phyloP scores from a whole-genome alignment of 2,329 filamentous ascomycete species.

The Sporothrix phasma region DNA sequence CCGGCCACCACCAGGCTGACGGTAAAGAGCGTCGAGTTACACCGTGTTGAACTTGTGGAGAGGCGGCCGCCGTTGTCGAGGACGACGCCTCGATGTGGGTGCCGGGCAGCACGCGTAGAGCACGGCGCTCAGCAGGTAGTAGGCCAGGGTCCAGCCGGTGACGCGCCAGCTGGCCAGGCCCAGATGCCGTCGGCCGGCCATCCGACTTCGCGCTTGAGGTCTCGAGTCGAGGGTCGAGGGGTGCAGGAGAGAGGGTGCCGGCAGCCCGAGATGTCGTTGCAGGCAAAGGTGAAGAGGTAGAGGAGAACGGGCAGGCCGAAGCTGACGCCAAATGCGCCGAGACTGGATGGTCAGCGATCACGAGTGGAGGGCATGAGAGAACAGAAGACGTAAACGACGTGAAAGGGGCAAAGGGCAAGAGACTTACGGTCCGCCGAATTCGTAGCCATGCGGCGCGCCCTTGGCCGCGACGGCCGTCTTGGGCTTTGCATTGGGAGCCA shows the following conservation, averaged over 20 bases:
- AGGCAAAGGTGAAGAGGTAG: conserved; percentile 72
- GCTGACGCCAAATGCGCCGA: conserved; percentile 67
- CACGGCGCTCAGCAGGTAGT: conserved; percentile 66
- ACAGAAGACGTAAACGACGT: too few relatives aligned
- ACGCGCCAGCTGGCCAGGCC: conserved; percentile 59
- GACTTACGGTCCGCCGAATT: conserved; percentile 43
- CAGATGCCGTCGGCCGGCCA: conserved; percentile 65
- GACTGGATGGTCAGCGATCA: conserved; percentile 34
- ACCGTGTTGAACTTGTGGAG: conserved; percentile 74
- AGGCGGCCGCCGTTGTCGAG: conserved; percentile 62
- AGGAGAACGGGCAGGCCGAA: conserved; percentile 70
- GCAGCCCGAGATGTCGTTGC: conserved; percentile 88
- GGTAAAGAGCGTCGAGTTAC: conserved; percentile 61
- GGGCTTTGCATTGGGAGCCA: conserved; percentile 9
- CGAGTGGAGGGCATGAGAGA: too few relatives aligned
- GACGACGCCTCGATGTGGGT: conserved; percentile 55
- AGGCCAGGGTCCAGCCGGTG: conserved; percentile 60
- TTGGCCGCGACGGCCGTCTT: neutral
- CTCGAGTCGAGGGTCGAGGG: conserved; percentile 62
- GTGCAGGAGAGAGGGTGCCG: conserved; percentile 67
- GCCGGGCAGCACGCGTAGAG: conserved; percentile 70
- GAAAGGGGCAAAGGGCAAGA: neutral
- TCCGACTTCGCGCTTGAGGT: conserved; percentile 70
- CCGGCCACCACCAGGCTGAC: conserved; percentile 63
- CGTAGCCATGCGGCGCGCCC: conserved; percentile 33